A percentile compares a stretch with the other conserved stretches of the same genome.
Evolutionary conservation across 495 filamentous ascomycete genomes (phyloP).

Genomic region (Penicillium paradoxum): DNA sequence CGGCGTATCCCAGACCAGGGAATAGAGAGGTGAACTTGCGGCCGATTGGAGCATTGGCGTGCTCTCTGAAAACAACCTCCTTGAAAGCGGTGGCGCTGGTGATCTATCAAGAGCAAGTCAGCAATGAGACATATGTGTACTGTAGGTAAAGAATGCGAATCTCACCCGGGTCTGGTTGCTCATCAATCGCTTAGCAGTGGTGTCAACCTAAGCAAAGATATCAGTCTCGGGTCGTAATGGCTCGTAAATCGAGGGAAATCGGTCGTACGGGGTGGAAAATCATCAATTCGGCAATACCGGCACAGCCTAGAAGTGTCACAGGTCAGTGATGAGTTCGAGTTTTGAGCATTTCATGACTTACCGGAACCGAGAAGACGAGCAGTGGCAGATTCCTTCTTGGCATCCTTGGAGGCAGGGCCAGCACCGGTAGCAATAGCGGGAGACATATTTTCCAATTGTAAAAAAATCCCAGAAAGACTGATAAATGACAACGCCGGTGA

Average conservation of each 20-base stretch:
- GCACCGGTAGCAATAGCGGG: conserved; percentile 42
- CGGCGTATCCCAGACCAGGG: conserved; percentile 93
- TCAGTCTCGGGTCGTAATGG: conserved; percentile 17
- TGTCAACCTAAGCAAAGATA: conserved; percentile 68
- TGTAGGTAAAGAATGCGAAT: conserved; percentile 4
- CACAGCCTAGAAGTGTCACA: conserved; percentile 57
- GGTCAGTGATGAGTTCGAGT: conserved; percentile 16
- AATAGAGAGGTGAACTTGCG: conserved; percentile 93
- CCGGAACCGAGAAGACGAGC: conserved; percentile 89
- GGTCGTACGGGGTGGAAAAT: conserved; percentile 87
- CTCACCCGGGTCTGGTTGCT: conserved; percentile 82
- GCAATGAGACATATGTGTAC: background rate
- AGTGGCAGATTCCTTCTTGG: conserved; percentile 82
- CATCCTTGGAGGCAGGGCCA: conserved; percentile 54
- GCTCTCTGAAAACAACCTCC: conserved; percentile 88
- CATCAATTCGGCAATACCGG: conserved; percentile 92
- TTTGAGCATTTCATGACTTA: conserved; percentile 36
- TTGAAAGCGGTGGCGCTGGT: conserved; percentile 61
- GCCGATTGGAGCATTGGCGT: conserved; percentile 60
- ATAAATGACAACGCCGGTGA: conserved; percentile 13
- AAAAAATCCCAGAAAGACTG: conserved; percentile 3
- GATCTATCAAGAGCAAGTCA: conserved; percentile 45
- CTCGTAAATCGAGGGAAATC: background rate
- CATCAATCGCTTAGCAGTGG: conserved; percentile 97
- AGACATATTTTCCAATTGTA: conserved; percentile 41